Base-by-base conservation (phyloP, 1,284 basidiomycete genomes). In the Pisolithus thermaeus region DNA sequence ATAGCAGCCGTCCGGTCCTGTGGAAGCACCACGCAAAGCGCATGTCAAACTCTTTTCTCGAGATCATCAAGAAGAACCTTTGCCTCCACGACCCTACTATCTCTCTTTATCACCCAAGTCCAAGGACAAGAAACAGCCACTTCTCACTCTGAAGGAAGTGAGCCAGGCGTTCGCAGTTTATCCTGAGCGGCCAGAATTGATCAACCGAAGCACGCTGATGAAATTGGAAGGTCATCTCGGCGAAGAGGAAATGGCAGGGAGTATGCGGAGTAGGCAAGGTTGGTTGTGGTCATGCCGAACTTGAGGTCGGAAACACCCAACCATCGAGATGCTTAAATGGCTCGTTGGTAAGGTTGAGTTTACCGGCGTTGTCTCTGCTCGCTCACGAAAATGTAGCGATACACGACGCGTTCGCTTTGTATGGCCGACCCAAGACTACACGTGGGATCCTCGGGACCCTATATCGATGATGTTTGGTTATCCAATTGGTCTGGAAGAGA, bases 271-370 rank as follows among this genome's bases (percentile, higher is more conserved):
- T 14, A 70, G 78, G 47, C 90, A 93, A 60, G 91, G 87, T 12
- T 96, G 90, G 90, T 63, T 91, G 22, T 95, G 58, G 72, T 94
- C 55, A 94, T 95, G 88, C 92, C 92, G 91, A 93, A 61, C 64
- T 84, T 1, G 76, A 79, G 47, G 69, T 67, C 5, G 70, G 71
- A 14, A 77, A 75, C 47, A 71, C 65, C 25, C 71, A 73, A 37
- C 71, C 81, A 9, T 67, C 66, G 93, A 95, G 68, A 96, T 98
- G 92, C 76, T 98, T 59, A 89, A 87, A 66, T 99, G 96, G 95
- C 75, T 97, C 49, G 83, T 94, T 53, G 92, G 90, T 92, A 54
- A 63, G 72, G 68, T 46, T 50, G 27, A 51, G 28, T 30, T 32
- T 30, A 45, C 54, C 36, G 39, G 25, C 46, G 36, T 47, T 14